A percentile compares a stretch with the other conserved stretches of the same genome.
These are phyloP conservation scores for Tilletia caries DNA, from an alignment of 1,284 basidiomycete genomes.

Conservation along the genomic window DNA sequence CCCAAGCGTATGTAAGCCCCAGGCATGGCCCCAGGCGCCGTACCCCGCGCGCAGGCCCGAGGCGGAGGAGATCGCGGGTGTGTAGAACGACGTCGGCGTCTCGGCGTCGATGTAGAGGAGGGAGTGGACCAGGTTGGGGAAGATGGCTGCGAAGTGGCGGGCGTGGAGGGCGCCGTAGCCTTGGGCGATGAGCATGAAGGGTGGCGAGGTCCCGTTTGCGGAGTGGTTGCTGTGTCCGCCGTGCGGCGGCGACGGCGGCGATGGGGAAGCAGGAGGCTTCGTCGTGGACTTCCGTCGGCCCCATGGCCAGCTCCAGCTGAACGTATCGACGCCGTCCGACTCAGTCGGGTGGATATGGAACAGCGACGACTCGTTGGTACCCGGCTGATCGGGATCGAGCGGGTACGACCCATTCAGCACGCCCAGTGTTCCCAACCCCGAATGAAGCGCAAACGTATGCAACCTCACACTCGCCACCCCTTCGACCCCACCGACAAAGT, in stretches of 20 bases:
- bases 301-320: too few species aligned
- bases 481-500: conserved; percentile 24
- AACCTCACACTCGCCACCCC: conserved; percentile 7
- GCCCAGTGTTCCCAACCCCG: background rate
- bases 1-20: conserved; percentile 17
- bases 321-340: background rate
- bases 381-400: background rate
- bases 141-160: conserved; percentile 35
- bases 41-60: conserved; percentile 37
- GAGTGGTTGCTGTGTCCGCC: background rate
- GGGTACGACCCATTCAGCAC: conserved; percentile 5
- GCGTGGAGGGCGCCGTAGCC: conserved; percentile 36
- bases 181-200: conserved; percentile 37
- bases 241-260: too few species aligned
- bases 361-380: conserved; percentile 19
- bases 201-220: conserved; percentile 10
- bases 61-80: conserved; percentile 19
- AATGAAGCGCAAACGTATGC: conserved; percentile 5
- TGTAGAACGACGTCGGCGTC: conserved; percentile 34
- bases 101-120: conserved; percentile 38
- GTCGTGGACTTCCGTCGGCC: too few species aligned
- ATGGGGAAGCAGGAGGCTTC: conserved; percentile 14
- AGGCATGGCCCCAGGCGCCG: conserved; percentile 24
- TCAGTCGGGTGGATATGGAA: background rate
- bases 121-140: conserved; percentile 37